phyloP scores from a whole-genome alignment of 202 grass and related monocot species.

The Eragrostis tef region DNA sequence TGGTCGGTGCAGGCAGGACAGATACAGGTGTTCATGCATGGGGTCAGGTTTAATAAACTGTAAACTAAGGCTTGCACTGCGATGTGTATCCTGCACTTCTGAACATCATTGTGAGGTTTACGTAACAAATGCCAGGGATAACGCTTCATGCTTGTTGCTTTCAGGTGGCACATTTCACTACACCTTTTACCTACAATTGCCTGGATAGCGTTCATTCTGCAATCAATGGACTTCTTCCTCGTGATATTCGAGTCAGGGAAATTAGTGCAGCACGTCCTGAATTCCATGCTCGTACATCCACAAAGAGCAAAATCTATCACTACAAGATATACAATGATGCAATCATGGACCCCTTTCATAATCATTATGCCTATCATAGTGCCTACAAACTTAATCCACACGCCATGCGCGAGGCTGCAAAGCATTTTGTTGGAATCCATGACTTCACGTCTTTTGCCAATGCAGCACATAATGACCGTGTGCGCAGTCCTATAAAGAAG shows the following conservation, averaged over 20 bases:
- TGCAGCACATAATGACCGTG: slow-evolving; percentile 67
- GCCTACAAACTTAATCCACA: slow-evolving; percentile 71
- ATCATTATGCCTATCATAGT: slow-evolving; percentile 76
- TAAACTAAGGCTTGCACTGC: slow-evolving; percentile 35
- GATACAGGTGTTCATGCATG: slow-evolving; percentile 95
- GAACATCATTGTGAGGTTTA: not conserved
- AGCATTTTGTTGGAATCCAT: slow-evolving; percentile 84
- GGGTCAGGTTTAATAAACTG: slow-evolving; percentile 89
- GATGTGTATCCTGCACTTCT: slow-evolving; percentile 44
- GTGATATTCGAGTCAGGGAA: slow-evolving; percentile 87
- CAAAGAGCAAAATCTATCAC: slow-evolving; percentile 85
- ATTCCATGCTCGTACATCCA: slow-evolving; percentile 85
- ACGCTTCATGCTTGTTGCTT: slow-evolving; percentile 37
- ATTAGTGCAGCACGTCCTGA: slow-evolving; percentile 68
- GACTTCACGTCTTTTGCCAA: slow-evolving; percentile 94
- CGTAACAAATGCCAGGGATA: slow-evolving; percentile 12
- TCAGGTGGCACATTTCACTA: slow-evolving; percentile 93
- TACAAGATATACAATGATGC: slow-evolving; percentile 93
- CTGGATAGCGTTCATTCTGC: slow-evolving; percentile 75
- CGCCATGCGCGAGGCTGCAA: slow-evolving; percentile 79
- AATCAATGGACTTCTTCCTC: slow-evolving; percentile 85
- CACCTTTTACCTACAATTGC: slow-evolving; percentile 69
- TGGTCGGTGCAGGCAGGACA: slow-evolving; percentile 88
- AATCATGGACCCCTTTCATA: slow-evolving; percentile 87
- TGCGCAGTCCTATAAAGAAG: slow-evolving; percentile 69